A percentile compares a stretch with the other conserved stretches of the same genome.
Evolutionary conservation across 169 alveolate species (phyloP).

Genomic region (Plasmodium vinckei): DNA sequence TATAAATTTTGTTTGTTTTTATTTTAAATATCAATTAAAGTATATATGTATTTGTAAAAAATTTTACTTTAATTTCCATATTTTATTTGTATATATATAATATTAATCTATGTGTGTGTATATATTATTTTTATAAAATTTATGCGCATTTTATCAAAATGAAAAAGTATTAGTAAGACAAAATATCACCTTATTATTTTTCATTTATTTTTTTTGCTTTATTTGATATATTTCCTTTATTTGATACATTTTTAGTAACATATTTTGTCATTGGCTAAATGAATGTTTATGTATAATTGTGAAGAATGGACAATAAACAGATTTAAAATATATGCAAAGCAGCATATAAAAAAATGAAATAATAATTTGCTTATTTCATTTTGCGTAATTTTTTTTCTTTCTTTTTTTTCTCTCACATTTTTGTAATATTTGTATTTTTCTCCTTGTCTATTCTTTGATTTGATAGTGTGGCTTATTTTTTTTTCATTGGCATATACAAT

Average conservation of each 20-base stretch:
- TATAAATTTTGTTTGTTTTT: conserved; percentile 2
- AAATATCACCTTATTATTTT: neutral
- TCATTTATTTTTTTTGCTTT: neutral
- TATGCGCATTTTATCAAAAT: neutral
- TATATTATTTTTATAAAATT: neutral
- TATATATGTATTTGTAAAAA: neutral
- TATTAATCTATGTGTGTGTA: neutral
- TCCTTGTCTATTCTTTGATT: no score
- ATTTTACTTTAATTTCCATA: neutral
- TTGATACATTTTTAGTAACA: no score
- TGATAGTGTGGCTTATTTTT: no score
- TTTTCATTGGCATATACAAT: neutral
- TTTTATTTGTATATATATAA: neutral
- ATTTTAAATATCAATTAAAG: neutral
- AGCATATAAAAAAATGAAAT: neutral
- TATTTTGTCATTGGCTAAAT: neutral
- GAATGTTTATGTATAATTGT: neutral
- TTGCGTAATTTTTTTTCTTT: neutral
- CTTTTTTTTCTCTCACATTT: no score
- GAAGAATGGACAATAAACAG: neutral
- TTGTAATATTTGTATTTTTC: no score
- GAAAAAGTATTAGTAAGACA: conserved; percentile 7
- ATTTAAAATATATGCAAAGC: neutral
- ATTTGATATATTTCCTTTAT: no score
- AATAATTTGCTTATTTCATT: neutral